These are phyloP conservation scores for Pseudisothecium myosuroides DNA, from an alignment of 225 moss, liverwort and hornwort genomes.

Conservation along the genomic window DNA sequence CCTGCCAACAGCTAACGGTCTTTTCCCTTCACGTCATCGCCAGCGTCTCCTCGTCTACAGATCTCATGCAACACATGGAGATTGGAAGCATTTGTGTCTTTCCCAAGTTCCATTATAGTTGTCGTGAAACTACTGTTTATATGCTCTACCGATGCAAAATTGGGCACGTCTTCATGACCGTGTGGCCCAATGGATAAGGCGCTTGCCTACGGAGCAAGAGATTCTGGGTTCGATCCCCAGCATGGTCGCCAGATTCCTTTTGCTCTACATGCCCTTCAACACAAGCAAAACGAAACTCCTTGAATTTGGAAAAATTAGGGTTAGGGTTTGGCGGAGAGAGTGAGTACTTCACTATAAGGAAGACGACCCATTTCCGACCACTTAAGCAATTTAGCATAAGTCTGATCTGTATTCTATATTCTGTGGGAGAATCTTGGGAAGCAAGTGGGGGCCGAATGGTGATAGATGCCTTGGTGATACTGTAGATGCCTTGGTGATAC, in stretches of 20 bases:
- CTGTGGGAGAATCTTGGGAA: not conserved
- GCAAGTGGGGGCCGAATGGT: not conserved
- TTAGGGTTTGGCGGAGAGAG: not conserved
- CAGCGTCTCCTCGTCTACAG: not conserved
- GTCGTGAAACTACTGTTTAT: not conserved
- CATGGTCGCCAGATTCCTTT: not conserved
- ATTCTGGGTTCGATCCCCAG: slow-evolving; percentile 38
- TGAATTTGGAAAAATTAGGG: not conserved
- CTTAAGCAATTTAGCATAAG: too few species aligned
- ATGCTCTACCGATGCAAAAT: fast-evolving
- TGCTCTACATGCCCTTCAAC: not conserved
- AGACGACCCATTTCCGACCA: too few species aligned
- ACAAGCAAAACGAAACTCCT: too few species aligned
- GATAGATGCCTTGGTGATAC: not conserved
- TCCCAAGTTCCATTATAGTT: not conserved
- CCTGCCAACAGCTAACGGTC: not conserved
- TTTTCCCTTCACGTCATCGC: not conserved
- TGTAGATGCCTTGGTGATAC: not conserved
- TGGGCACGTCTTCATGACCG: fast-evolving
- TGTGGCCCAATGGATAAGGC: slow-evolving; percentile 47
- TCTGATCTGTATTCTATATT: too few species aligned
- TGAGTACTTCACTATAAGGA: too few species aligned
- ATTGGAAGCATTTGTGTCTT: not conserved
- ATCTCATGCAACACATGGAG: not conserved
- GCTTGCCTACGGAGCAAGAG: slow-evolving; percentile 39